Conservation (phyloP, 768 basidiomycete species). For the Naganishia kalamii region DNA sequence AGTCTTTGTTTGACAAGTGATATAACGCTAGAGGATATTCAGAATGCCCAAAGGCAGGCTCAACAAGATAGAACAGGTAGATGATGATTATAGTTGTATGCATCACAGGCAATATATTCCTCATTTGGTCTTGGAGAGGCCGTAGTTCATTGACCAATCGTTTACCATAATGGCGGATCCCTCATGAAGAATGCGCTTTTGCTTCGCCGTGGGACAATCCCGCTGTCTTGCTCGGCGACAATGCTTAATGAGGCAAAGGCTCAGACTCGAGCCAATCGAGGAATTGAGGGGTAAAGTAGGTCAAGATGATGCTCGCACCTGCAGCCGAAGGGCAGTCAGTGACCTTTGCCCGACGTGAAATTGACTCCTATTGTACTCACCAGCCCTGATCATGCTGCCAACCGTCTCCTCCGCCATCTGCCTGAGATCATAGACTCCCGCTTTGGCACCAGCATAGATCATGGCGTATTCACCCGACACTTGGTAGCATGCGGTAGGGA, state of each 20-base stretch:
- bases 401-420: slow-evolving; percentile 91
- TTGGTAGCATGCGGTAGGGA: slow-evolving; percentile 86
- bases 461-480: slow-evolving; percentile 98
- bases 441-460: slow-evolving; percentile 85
- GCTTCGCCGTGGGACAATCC: no score
- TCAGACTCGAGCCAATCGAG: slow-evolving; percentile 56
- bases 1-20: slow-evolving; percentile 77
- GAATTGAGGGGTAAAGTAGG: slow-evolving; percentile 95
- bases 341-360: no score
- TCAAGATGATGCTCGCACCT: slow-evolving; percentile 84
- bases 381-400: slow-evolving; percentile 87
- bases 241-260: slow-evolving; percentile 13
- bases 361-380: slow-evolving; percentile 56
- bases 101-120: no score
- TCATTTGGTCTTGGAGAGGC: no score
- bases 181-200: no score
- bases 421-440: slow-evolving; percentile 86
- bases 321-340: slow-evolving; percentile 1
- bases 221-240: neutral
- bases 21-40: slow-evolving; percentile 67
- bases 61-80: neutral
- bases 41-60: slow-evolving; percentile 35
- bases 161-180: no score
- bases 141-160: no score
- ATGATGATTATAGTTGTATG: neutral